Percentiles rank a stretch among this genome's conserved stretches.
These are phyloP conservation scores for Claviceps digitariae DNA, from an alignment of 2,329 filamentous ascomycete genomes.

Conservation along the genomic window DNA sequence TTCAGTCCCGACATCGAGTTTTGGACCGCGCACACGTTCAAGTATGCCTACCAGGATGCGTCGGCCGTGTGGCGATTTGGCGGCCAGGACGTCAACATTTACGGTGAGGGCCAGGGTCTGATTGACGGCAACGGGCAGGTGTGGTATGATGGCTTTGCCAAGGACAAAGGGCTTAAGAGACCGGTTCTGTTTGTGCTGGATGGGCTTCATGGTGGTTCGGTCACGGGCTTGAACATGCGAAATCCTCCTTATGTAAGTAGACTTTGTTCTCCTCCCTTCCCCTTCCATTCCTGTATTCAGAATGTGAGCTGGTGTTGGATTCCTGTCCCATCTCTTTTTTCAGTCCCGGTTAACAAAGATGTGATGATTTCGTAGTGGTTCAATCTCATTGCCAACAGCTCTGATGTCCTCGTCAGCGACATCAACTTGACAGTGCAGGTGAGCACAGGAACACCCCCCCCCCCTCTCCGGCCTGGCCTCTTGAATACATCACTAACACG, in stretches of 20 bases:
- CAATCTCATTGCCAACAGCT: conserved; percentile 52
- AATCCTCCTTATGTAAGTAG: conserved; percentile 30
- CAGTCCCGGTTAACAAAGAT: neutral
- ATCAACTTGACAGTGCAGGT: conserved; percentile 41
- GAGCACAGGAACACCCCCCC: neutral
- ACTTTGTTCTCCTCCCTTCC: too few relatives aligned
- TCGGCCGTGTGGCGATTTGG: conserved; percentile 23
- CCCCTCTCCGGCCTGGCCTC: neutral
- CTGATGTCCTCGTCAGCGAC: conserved; percentile 48
- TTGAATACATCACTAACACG: neutral
- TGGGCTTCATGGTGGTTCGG: conserved; percentile 41
- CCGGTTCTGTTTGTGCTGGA: conserved; percentile 45
- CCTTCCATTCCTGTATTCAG: neutral
- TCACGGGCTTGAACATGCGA: conserved; percentile 45
- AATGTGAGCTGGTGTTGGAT: too few relatives aligned
- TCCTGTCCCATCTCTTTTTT: too few relatives aligned
- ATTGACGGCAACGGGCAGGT: conserved; percentile 51
- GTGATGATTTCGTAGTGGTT: conserved; percentile 15
- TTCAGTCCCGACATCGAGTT: conserved; percentile 57
- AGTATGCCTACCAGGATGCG: conserved; percentile 53
- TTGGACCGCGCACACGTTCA: conserved; percentile 52
- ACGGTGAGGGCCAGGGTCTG: conserved; percentile 33
- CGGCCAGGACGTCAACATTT: conserved; percentile 41
- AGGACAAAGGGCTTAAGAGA: conserved; percentile 39
- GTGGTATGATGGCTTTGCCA: conserved; percentile 35